phyloP scores from a whole-genome alignment of 164 flowering plant species.

The Sedum album region DNA sequence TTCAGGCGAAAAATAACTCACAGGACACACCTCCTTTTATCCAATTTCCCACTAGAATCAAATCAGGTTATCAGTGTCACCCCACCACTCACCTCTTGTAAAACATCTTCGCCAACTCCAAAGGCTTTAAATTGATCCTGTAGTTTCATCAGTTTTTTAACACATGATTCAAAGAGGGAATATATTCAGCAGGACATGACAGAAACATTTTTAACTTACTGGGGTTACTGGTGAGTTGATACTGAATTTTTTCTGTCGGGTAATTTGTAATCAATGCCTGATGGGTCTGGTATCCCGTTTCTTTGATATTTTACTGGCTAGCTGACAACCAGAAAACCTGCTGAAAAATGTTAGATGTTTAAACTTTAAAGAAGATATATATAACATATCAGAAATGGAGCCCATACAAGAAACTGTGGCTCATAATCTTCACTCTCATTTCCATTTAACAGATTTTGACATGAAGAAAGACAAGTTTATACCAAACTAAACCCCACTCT shows the following conservation, averaged over 20 bases:
- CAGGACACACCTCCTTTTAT: not conserved
- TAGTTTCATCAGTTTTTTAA: not conserved
- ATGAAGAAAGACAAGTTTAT: not conserved
- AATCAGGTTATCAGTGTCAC: not conserved
- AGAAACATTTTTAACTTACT: not conserved
- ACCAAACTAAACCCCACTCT: slow-evolving; percentile 1
- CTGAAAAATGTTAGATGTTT: not conserved
- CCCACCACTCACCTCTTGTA: too few species aligned
- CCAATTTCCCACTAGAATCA: not conserved
- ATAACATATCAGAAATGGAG: not conserved
- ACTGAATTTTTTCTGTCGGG: not conserved
- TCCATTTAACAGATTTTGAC: not conserved
- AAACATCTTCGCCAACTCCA: not conserved
- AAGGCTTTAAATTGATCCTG: not conserved
- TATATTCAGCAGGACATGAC: not conserved
- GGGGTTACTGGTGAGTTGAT: not conserved
- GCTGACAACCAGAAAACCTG: slow-evolving; percentile 1
- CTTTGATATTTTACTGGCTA: not conserved
- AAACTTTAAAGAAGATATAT: not conserved
- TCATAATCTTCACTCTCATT: not conserved
- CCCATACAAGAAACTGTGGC: slow-evolving; percentile 2
- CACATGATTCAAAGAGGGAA: not conserved
- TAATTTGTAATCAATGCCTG: not conserved
- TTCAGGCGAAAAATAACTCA: slow-evolving; percentile 6
- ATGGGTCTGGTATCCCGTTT: not conserved